Percentiles rank a stretch among this genome's conserved stretches.
Conservation (phyloP, 495 filamentous ascomycete genomes). For the Penicillium subrubescens region DNA sequence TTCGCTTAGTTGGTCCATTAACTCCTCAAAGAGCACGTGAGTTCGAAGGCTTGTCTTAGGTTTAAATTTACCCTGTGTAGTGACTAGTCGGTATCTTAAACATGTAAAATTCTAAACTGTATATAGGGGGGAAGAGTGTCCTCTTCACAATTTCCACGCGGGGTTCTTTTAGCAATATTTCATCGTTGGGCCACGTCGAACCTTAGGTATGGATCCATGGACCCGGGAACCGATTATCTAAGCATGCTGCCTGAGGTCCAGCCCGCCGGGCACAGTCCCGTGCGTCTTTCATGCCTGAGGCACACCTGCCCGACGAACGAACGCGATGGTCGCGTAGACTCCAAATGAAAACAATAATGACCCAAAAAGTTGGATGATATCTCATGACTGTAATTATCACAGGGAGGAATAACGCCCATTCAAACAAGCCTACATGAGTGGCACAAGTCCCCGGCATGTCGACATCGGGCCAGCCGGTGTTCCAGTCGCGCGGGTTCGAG, state of each 20-base stretch:
- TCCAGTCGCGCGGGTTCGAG: conserved; percentile 45
- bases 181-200: neutral
- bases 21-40: too few species aligned
- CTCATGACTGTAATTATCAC: neutral
- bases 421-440: neutral
- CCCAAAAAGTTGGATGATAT: neutral
- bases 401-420: neutral
- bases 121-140: neutral
- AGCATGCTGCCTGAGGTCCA: neutral
- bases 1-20: neutral
- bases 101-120: too few species aligned
- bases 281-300: conserved; percentile 4
- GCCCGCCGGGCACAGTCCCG: neutral
- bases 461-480: conserved; percentile 27
- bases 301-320: neutral
- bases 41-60: too few species aligned
- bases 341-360: conserved; percentile 4
- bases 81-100: too few species aligned
- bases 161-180: neutral
- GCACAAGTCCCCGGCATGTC: conserved; percentile 26
- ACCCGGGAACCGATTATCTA: conserved; percentile 10
- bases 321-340: conserved; percentile 10
- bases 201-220: neutral
- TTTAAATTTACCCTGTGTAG: neutral
- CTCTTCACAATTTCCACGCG: neutral